These are phyloP conservation scores for Chrysoporthe austroafricana DNA, from an alignment of 2,329 filamentous ascomycete species.

Conservation along the genomic window DNA sequence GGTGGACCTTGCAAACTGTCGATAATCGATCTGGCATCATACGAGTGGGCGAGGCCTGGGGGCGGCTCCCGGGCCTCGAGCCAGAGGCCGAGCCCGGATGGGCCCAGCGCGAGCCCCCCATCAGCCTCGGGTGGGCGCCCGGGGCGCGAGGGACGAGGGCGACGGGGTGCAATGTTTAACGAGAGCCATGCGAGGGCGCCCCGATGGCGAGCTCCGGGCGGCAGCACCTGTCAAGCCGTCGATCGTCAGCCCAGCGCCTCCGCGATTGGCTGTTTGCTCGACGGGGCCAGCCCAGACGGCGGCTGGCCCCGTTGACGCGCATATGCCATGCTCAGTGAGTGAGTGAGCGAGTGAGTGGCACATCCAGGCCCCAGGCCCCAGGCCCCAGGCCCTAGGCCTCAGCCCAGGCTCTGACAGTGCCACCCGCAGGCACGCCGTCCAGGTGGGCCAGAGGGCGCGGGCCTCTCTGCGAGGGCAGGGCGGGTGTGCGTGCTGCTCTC, in stretches of 20 bases:
- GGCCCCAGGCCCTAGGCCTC: neutral
- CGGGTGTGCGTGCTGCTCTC: too few species aligned
- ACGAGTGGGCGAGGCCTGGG: conserved; percentile 19
- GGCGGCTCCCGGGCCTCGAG: conserved; percentile 7
- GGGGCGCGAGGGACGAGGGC: neutral
- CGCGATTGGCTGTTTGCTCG: neutral
- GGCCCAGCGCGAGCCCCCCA: conserved; percentile 3
- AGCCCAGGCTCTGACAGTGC: conserved; percentile 6
- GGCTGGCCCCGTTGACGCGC: conserved; percentile 25
- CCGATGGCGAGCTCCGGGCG: conserved; percentile 25
- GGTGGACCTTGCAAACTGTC: conserved; percentile 29
- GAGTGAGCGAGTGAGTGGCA: too few species aligned
- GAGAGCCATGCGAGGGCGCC: neutral
- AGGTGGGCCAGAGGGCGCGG: neutral
- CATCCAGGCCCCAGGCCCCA: too few species aligned
- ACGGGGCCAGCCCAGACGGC: conserved; percentile 10
- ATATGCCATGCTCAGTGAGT: neutral
- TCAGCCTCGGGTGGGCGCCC: conserved; percentile 8
- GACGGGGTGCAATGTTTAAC: neutral
- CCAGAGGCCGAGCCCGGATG: conserved; percentile 19
- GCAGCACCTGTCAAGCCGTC: conserved; percentile 12
- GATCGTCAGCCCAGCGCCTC: conserved; percentile 23
- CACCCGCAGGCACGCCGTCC: neutral
- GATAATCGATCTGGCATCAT: conserved; percentile 28
- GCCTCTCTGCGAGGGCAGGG: neutral